These are phyloP conservation scores for Phytophthora hybrid DNA, from an alignment of 352 stramenopile genomes.

Conservation along the genomic window DNA sequence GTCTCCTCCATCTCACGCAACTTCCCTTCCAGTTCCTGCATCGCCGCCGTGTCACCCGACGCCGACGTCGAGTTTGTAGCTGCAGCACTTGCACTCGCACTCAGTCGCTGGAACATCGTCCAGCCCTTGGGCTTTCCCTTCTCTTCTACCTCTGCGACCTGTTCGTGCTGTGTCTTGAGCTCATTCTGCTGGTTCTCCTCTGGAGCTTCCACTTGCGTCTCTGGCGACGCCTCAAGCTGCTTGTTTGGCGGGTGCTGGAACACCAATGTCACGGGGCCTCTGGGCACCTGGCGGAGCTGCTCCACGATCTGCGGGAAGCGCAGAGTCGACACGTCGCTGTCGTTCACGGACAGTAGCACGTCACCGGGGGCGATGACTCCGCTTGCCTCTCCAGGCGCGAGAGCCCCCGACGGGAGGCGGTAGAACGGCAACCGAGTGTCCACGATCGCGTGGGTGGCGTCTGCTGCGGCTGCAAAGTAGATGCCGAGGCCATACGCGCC, in stretches of 20 bases:
- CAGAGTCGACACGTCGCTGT: conserved; percentile 36
- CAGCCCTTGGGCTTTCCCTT: conserved; percentile 38
- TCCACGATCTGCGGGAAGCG: conserved; percentile 66
- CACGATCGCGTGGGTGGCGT: conserved; percentile 51
- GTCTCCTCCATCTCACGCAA: conserved; percentile 43
- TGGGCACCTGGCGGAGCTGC: conserved; percentile 58
- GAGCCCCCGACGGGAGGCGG: conserved; percentile 55
- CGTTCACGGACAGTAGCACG: conserved; percentile 59
- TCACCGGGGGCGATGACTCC: conserved; percentile 58
- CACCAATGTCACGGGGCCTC: conserved; percentile 49
- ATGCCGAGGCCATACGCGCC: conserved; percentile 75
- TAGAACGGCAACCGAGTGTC: conserved; percentile 75
- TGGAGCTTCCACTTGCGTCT: conserved; percentile 21
- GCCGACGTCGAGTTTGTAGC: conserved; percentile 7
- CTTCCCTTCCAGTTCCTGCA: conserved; percentile 45
- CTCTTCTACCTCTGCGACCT: conserved; percentile 17
- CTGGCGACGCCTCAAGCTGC: neutral
- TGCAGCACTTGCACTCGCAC: conserved; percentile 40
- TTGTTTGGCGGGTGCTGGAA: conserved; percentile 44
- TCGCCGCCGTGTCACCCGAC: conserved; percentile 14
- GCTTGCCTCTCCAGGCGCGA: conserved; percentile 69
- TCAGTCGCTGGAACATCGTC: conserved; percentile 52
- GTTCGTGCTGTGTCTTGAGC: conserved; percentile 14
- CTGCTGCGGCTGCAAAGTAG: conserved; percentile 58
- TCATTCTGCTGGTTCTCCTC: conserved; percentile 16